A percentile compares a stretch with the other conserved stretches of the same genome.
phyloP scores from a whole-genome alignment of 345 rosid species.

The Excoecaria agallocha region DNA sequence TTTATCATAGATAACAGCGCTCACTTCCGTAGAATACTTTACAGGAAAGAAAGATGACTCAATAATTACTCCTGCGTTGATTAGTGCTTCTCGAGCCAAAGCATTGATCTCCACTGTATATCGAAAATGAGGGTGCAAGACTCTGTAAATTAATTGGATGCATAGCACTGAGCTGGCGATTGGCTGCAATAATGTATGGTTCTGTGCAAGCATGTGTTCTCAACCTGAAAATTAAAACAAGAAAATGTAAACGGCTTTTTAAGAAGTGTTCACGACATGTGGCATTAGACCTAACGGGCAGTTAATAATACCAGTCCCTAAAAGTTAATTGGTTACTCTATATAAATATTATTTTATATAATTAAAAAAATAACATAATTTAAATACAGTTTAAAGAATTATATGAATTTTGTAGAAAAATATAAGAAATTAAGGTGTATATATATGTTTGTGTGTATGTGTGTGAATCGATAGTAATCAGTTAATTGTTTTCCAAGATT shows the following conservation, averaged over 20 bases:
- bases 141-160: slow-evolving; percentile 66
- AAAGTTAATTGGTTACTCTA: too few relatives aligned
- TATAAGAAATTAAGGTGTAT: too few relatives aligned
- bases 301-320: slow-evolving; percentile 51
- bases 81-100: slow-evolving; percentile 50
- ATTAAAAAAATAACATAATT: too few relatives aligned
- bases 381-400: too few relatives aligned
- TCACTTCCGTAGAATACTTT: slow-evolving; percentile 49
- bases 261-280: too few relatives aligned
- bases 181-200: slow-evolving; percentile 67
- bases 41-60: slow-evolving; percentile 57
- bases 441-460: too few relatives aligned
- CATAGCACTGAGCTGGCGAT: slow-evolving; percentile 65
- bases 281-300: too few relatives aligned
- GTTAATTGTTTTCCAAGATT: too few relatives aligned
- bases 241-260: neutral
- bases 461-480: too few relatives aligned
- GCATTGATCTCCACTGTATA: slow-evolving; percentile 82
- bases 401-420: too few relatives aligned
- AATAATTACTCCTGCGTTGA: slow-evolving; percentile 56
- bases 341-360: too few relatives aligned
- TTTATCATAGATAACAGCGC: slow-evolving; percentile 51
- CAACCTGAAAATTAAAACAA: slow-evolving; percentile 9
- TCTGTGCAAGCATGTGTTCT: slow-evolving; percentile 55
- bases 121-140: slow-evolving; percentile 67